Conservation (phyloP, 2,329 filamentous ascomycete genomes). For the Didymella pinodella region DNA sequence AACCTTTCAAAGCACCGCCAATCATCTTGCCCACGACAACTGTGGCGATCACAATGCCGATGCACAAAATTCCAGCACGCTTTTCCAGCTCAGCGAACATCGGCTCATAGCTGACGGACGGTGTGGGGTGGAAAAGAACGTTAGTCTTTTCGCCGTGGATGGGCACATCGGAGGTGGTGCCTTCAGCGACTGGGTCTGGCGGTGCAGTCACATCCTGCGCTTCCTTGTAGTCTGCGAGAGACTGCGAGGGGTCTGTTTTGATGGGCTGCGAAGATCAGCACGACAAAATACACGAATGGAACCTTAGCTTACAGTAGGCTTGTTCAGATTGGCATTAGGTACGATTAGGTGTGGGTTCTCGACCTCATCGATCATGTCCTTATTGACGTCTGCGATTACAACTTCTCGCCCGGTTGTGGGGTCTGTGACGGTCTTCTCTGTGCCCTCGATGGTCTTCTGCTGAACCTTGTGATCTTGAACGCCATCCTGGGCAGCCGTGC, state of each 20-base stretch:
- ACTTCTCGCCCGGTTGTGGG: constrained; percentile 88
- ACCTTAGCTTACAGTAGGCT: constrained; percentile 63
- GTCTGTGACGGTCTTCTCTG: constrained; percentile 74
- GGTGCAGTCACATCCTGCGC: constrained; percentile 91
- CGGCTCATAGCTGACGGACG: constrained; percentile 86
- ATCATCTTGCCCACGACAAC: constrained; percentile 80
- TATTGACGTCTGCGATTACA: constrained; percentile 81
- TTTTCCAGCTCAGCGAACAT: constrained; percentile 82
- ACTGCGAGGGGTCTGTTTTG: constrained; percentile 74
- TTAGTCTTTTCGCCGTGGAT: constrained; percentile 98
- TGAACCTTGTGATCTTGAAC: constrained; percentile 58
- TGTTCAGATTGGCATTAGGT: constrained; percentile 87
- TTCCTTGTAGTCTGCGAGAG: constrained; percentile 79
- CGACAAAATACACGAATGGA: background rate
- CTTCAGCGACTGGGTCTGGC: constrained; percentile 82
- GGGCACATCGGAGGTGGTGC: constrained; percentile 89
- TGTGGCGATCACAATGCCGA: constrained; percentile 75
- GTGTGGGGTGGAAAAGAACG: constrained; percentile 93
- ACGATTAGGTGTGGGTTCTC: constrained; percentile 80
- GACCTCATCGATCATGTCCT: constrained; percentile 72
- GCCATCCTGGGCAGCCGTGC: constrained; percentile 43
- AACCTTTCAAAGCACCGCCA: constrained; percentile 76
- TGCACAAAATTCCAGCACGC: constrained; percentile 73
- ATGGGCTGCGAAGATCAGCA: constrained; percentile 60
- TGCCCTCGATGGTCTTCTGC: constrained; percentile 55